Conservation (phyloP, 768 basidiomycete genomes). For the Cystofilobasidium bisporidii region DNA sequence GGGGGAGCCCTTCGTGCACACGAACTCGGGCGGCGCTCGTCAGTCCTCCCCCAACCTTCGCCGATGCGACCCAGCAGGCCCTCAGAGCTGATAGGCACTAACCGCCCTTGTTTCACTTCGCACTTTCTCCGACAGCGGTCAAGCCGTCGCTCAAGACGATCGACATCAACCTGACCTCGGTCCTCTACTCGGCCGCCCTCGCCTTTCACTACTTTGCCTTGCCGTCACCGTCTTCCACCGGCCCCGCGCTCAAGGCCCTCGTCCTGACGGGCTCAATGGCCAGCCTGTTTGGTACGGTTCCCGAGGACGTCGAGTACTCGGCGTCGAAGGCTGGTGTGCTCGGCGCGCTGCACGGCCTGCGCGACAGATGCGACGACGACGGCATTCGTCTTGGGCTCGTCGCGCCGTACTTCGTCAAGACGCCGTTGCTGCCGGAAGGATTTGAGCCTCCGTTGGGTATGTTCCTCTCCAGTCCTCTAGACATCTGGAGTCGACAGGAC, state of each 20-base stretch:
- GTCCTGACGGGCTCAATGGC: conserved; percentile 25
- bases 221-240: no score
- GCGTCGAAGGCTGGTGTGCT: conserved; percentile 19
- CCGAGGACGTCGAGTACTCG: conserved; percentile 14
- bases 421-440: conserved; percentile 9
- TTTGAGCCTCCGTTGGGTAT: neutral
- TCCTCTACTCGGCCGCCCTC: conserved; percentile 16
- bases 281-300: conserved; percentile 1
- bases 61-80: no score
- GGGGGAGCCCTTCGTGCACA: neutral
- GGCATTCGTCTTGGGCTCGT: conserved; percentile 10
- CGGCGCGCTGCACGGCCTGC: conserved; percentile 14
- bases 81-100: no score
- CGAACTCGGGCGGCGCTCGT: conserved; percentile 4
- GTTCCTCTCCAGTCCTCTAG: neutral
- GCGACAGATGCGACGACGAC: conserved; percentile 3
- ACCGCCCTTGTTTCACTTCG: neutral
- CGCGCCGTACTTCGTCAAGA: conserved; percentile 21
- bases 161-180: conserved; percentile 18
- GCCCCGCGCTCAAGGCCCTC: neutral
- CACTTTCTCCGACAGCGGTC: neutral
- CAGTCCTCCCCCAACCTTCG: neutral
- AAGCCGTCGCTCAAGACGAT: conserved; percentile 17
- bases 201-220: conserved; percentile 17
- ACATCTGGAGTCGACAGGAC: no score